Evolutionary conservation across 768 basidiomycete species (phyloP), one percentile per base, ranked within the genome.

Genomic region (Termitomyces sp.): DNA sequence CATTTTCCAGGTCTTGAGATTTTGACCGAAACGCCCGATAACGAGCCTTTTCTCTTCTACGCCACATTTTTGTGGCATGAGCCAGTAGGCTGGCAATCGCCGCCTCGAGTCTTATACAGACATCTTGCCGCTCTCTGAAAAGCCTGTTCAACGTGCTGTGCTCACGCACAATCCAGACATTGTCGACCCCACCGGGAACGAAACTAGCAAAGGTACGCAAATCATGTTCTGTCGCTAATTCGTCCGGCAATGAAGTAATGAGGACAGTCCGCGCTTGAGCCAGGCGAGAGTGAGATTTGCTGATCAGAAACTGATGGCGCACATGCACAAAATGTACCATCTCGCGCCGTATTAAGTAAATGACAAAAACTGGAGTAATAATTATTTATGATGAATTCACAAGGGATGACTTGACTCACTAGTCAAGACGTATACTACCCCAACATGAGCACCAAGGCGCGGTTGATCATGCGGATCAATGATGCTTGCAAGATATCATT

Each of bases 201-300:
- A 85, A 85, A 59, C 79, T 80, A 33, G 82, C 81, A 61, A 85
- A 81, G 40, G 76, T 78, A 22, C 74, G 69, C 13, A 83, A 68
- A 36, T 76, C 75, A 28, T 72, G 68, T 61, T 82, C 81, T 48
- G 73, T 77, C 13, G 74, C 76, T 24, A 82, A 68, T 55, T 82
- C 78, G 38, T 80, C 75, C 0, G 86, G 85, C 5, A 88, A 78
- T 38, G 81, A 79, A 0, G 85, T 86, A 57, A 89, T 76, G 52
- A 89, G 80, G 13, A 89, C 84, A 0, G 87, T 88, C 26, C 82
- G 79, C 1, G 86, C 85, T 71, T 87, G 86, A 8, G 86, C 79
- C 11, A 82, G 75, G 6, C 72, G 72, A 1, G 84, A 81, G 66
- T 89, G 86, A 9, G 77, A 76, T 52, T 77, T 76, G 63, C 76